Evolutionary conservation across 225 moss, liverwort and hornwort species (phyloP), one percentile per base, ranked within the genome.

Genomic region (Bryum argenteum): DNA sequence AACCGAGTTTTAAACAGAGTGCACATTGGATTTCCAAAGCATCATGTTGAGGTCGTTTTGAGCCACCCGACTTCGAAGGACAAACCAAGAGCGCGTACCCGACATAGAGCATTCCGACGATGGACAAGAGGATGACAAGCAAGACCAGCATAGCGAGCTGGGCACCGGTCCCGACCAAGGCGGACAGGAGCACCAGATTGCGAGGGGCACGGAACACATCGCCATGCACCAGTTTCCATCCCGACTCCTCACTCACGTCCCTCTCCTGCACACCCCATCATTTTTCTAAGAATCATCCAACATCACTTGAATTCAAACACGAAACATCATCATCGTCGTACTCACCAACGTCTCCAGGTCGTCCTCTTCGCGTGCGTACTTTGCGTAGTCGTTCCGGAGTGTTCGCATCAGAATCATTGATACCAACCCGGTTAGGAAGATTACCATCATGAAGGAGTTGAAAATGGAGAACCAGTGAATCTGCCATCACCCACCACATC

Each of bases 391-490:
- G 80, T 98, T 98, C 55, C 98, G 92, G 63, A 98, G 87, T 56
- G 98, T 98, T 8, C 98, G 92, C 98, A 98, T 98, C 58, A 98
- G 80, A 66, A 98, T 98, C 98, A 98, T 98, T 51, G 98, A 98
- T 42, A 98, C 98, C 58, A 98, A 75, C 54, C 98, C 98, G 33
- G 98, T 98, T 61, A 98, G 85, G 78, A 98, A 98, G 65, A 98
- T 94, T 79, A 98, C 98, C 98, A 98, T 98, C 98, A 98, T 98
- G 62, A 98, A 98, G 8, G 98, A 94, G 82, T 98, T 98, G 88
- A 98, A 98, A 77, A 98, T 98, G 42, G 98, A 98, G 67, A 98
- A 98, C 98, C 98, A 98, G 63, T 98, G 98, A 65, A 98, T 98
- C 98, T 98, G 89, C 51, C 64, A 61, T 41, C 58, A 65, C 73